Percentiles rank a stretch among this genome's conserved stretches.
phyloP scores from a whole-genome alignment of 306 rosid species.

The Acacia crassicarpa region DNA sequence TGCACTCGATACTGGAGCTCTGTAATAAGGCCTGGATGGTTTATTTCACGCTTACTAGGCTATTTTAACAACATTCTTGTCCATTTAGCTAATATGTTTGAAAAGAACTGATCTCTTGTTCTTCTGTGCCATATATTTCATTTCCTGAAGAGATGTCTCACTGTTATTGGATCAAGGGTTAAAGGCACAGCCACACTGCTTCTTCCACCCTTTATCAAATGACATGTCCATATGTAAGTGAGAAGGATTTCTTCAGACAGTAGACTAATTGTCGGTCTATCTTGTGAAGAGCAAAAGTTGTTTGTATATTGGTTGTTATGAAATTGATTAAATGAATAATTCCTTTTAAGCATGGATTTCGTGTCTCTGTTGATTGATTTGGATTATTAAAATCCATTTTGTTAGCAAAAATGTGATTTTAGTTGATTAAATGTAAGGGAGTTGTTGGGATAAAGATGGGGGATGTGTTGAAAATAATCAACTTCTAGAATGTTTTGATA shows the following conservation, averaged over 20 bases:
- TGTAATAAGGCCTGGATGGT: no score
- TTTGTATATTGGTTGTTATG: background rate
- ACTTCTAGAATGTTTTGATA: background rate
- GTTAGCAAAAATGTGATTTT: background rate
- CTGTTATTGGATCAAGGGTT: slow-evolving; percentile 86
- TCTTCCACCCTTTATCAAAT: slow-evolving; percentile 93
- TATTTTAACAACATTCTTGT: slow-evolving; percentile 25
- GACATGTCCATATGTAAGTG: slow-evolving; percentile 87
- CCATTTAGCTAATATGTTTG: slow-evolving; percentile 1
- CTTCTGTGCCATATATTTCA: slow-evolving; percentile 11
- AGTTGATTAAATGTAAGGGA: background rate
- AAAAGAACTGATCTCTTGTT: slow-evolving; percentile 23
- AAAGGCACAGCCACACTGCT: slow-evolving; percentile 66
- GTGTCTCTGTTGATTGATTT: background rate
- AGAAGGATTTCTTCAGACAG: slow-evolving; percentile 13
- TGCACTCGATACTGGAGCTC: no score
- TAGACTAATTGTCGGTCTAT: background rate
- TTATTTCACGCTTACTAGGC: slow-evolving; percentile 14
- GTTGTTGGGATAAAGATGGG: background rate
- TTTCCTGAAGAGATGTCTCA: slow-evolving; percentile 74
- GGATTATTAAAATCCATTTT: background rate
- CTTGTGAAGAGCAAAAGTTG: background rate
- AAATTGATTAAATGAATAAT: slow-evolving; percentile 19
- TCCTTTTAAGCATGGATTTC: background rate
- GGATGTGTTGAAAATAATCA: background rate